Evolutionary conservation across 179 eudicot genomes (phyloP).

Genomic region (Sideroxylon spinosum): DNA sequence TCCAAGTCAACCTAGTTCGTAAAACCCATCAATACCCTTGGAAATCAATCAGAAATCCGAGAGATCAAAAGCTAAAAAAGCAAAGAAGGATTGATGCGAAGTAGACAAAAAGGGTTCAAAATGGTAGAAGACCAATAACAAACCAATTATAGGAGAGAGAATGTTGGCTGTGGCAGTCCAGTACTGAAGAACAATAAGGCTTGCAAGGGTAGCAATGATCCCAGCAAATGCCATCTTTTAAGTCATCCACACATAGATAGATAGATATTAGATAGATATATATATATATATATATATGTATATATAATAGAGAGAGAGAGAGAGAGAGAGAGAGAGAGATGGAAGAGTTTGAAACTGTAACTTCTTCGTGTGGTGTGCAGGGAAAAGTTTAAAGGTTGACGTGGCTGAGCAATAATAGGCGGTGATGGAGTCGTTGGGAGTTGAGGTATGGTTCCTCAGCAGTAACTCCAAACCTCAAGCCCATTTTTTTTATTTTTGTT

Average conservation of each 20-base stretch:
- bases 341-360: neutral
- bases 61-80: neutral
- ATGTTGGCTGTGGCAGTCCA: conserved; percentile 4
- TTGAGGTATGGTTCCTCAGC: neutral
- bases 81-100: neutral
- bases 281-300: no score
- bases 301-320: neutral
- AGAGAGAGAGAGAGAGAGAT: neutral
- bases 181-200: conserved; percentile 19
- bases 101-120: no score
- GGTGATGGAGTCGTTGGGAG: neutral
- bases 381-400: neutral
- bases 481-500: no score
- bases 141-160: conserved; percentile 23
- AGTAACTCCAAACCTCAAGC: no score
- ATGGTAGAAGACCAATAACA: neutral
- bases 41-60: neutral
- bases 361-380: neutral
- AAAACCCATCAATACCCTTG: neutral
- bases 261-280: no score
- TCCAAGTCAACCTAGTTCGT: neutral
- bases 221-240: conserved; percentile 18
- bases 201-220: conserved; percentile 15
- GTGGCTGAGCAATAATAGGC: neutral
- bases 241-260: neutral